Conservation (phyloP, 2,329 filamentous ascomycete genomes). For the Sporothrix pallida region DNA sequence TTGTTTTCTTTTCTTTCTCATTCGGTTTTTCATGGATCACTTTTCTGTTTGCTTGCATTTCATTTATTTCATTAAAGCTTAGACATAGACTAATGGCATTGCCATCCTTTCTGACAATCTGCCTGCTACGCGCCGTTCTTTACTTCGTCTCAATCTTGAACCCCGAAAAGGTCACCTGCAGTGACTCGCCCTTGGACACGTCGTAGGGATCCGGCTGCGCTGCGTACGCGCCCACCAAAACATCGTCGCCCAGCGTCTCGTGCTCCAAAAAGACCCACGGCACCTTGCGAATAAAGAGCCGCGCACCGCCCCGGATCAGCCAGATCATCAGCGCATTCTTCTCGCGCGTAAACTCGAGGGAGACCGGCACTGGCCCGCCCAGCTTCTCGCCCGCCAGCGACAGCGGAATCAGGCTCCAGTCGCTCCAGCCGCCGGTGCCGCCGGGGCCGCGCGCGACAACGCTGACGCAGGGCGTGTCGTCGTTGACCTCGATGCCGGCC, state of each 20-base stretch:
- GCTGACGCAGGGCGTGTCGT: conserved; percentile 35
- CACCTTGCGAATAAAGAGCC: conserved; percentile 35
- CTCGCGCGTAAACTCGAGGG: conserved; percentile 33
- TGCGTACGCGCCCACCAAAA: conserved; percentile 34
- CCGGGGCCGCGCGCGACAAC: conserved; percentile 29
- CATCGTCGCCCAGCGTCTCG: conserved; percentile 29
- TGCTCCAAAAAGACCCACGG: conserved; percentile 37
- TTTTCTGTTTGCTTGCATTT: no score
- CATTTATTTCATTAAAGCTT: not conserved
- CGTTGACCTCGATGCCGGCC: conserved; percentile 37
- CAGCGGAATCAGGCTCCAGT: conserved; percentile 37
- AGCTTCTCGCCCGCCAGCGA: conserved; percentile 32
- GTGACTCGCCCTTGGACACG: conserved; percentile 24
- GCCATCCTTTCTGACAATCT: not conserved
- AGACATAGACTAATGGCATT: not conserved
- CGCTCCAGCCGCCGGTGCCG: conserved; percentile 32
- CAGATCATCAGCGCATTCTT: conserved; percentile 36
- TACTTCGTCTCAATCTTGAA: conserved; percentile 31
- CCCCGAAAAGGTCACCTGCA: conserved; percentile 31
- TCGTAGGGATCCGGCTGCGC: conserved; percentile 36
- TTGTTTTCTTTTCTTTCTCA: not conserved
- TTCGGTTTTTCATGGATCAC: no score
- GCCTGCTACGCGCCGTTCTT: not conserved
- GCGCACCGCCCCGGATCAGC: not conserved
- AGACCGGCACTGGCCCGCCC: conserved; percentile 20